Evolutionary conservation across 148 eudicot genomes (phyloP), one percentile per base, ranked within the genome.

Genomic region (Linanthus parryae): DNA sequence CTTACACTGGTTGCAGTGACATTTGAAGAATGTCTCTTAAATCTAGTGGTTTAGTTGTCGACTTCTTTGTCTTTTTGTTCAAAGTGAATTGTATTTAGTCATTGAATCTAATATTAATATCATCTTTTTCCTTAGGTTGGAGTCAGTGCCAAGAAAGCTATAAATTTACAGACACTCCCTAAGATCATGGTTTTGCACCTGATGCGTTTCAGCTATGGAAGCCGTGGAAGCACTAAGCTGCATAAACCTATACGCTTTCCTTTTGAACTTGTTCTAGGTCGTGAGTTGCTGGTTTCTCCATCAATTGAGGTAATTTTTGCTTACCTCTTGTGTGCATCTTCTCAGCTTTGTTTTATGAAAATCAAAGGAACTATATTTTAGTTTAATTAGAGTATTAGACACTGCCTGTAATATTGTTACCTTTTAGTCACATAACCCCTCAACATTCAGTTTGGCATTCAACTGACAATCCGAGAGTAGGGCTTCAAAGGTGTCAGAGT

Each of bases 171-270:
- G 63, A 71, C 82, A 48, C 81, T 87, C 27, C 78, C 98, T 18
- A 79, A 87, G 75, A 77, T 91, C 17, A 63, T 91, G 94, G 78
- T 91, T 59, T 57, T 91, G 76, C 98, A 91, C 61, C 61, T 91
- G 64, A 91, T 79, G 98, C 95, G 98, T 40, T 91, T 91, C 67
- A 77, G 87, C 74, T 91, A 83, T 63, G 90, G 80, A 54, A 86
- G 76, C 63, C 77, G 79, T 67, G 94, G 95, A 67, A 91, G 98
- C 64, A 83, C 85, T 42, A 91, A 91, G 49, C 59, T 91, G 72
- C 80, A 78, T 58, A 91, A 86, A 69, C 78, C 92, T 22, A 73
- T 86, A 11, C 82, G 53, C 67, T 91, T 91, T 50, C 87, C 97
- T 38, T 77, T 77, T 63, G 97, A 91, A 63, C 68, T 91, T 51